Percentiles rank a stretch among this genome's conserved stretches.
Evolutionary conservation across 1,284 basidiomycete genomes (phyloP).

Genomic region (Cryptococcus jaspeensis): DNA sequence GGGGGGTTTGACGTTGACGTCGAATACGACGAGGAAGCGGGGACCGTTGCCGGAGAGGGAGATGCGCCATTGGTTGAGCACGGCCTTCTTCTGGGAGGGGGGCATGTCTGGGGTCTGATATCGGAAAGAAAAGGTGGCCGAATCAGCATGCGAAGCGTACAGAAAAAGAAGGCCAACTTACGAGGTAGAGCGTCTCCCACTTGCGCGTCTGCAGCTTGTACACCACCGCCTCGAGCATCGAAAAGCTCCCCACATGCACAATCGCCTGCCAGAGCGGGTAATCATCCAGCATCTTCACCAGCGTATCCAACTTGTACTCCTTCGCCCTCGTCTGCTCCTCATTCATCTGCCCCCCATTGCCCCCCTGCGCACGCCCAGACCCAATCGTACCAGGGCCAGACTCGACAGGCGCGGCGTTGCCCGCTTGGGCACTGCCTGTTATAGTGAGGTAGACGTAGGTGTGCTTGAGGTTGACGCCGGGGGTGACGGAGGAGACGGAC

Average conservation of each 20-base stretch:
- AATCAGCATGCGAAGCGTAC: background rate
- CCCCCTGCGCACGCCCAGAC: conserved; percentile 61
- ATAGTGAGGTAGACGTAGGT: conserved; percentile 91
- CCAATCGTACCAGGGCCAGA: conserved; percentile 82
- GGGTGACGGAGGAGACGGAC: conserved; percentile 48
- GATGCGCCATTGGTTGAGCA: conserved; percentile 58
- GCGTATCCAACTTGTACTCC: conserved; percentile 95
- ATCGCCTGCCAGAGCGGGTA: conserved; percentile 67
- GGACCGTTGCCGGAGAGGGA: conserved; percentile 42
- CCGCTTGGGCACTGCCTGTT: conserved; percentile 72
- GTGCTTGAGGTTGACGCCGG: conserved; percentile 74
- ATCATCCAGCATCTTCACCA: conserved; percentile 90
- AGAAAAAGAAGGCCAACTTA: conserved; percentile 51
- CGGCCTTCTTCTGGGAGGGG: conserved; percentile 62
- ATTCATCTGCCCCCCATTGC: conserved; percentile 57
- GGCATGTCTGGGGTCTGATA: conserved; percentile 61
- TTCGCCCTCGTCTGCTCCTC: conserved; percentile 84
- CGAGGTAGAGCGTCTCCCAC: conserved; percentile 77
- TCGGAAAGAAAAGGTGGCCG: background rate
- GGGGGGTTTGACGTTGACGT: conserved; percentile 81
- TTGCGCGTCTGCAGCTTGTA: conserved; percentile 76
- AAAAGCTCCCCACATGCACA: conserved; percentile 84
- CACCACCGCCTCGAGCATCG: conserved; percentile 77
- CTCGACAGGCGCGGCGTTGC: conserved; percentile 56
- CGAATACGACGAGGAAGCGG: conserved; percentile 80